A percentile compares a stretch with the other conserved stretches of the same genome.
These are phyloP conservation scores for Corymbia maculata DNA, from an alignment of 345 rosid genomes.

Conservation along the genomic window DNA sequence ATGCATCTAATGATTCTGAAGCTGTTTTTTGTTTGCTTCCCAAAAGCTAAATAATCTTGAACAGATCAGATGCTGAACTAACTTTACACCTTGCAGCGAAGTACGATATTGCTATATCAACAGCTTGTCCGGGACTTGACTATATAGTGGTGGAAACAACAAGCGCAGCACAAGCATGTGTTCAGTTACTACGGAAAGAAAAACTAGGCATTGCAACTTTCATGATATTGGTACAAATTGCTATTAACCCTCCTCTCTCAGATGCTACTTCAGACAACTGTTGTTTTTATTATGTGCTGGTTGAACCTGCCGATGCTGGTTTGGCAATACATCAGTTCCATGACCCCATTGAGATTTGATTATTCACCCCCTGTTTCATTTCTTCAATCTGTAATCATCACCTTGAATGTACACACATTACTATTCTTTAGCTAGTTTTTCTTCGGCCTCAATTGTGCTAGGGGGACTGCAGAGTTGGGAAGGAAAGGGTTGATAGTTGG, in stretches of 20 bases:
- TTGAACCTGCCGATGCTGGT: neutral
- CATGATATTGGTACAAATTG: conserved; percentile 77
- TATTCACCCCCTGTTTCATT: neutral
- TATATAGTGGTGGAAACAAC: conserved; percentile 94
- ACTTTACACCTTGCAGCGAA: conserved; percentile 56
- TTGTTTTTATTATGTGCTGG: neutral
- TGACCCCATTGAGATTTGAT: neutral
- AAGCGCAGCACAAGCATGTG: conserved; percentile 87
- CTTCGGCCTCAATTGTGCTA: neutral
- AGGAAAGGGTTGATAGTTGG: neutral
- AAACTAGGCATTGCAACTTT: conserved; percentile 91
- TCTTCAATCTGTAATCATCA: neutral
- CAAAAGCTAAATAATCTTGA: neutral
- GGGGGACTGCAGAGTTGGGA: neutral
- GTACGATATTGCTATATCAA: conserved; percentile 91
- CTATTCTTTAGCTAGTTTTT: neutral
- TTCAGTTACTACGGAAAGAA: conserved; percentile 81
- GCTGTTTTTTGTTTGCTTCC: neutral
- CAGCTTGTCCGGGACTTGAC: conserved; percentile 93
- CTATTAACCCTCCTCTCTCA: neutral
- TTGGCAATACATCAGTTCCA: neutral
- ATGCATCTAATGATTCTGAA: neutral
- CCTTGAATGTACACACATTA: neutral
- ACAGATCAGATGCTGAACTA: neutral
- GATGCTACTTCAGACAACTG: neutral